phyloP scores from a whole-genome alignment of 441 rosid species.

The Jatropha podagrica region DNA sequence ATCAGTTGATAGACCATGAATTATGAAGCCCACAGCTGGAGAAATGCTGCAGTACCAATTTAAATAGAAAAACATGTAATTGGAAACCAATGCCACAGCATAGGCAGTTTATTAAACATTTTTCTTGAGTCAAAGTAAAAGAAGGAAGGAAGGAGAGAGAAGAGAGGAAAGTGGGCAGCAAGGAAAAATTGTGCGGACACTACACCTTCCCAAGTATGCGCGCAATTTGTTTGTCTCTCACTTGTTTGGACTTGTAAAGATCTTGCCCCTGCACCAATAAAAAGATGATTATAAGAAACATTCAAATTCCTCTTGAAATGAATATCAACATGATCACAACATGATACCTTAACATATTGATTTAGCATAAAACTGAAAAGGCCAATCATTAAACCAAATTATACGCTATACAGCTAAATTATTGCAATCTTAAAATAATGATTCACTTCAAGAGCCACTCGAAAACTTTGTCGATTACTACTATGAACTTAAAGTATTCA shows the following conservation, averaged over 20 bases:
- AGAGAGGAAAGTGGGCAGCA: neutral
- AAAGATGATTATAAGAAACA: slow-evolving; percentile 12
- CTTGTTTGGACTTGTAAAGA: slow-evolving; percentile 82
- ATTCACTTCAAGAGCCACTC: neutral
- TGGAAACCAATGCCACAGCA: neutral
- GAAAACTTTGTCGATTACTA: neutral
- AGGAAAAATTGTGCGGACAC: neutral
- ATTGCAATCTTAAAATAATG: neutral
- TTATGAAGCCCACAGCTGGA: neutral
- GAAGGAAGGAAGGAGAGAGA: neutral
- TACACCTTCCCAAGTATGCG: slow-evolving; percentile 90
- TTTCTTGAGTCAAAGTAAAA: neutral
- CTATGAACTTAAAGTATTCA: neutral
- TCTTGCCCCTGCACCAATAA: slow-evolving; percentile 63
- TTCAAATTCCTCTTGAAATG: neutral
- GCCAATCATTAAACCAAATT: neutral
- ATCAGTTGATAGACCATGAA: slow-evolving; percentile 5
- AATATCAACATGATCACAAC: neutral
- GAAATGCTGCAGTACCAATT: neutral
- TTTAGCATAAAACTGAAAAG: slow-evolving; percentile 1
- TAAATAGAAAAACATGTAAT: neutral
- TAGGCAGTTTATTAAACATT: neutral
- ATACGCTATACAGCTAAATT: neutral
- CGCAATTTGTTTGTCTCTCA: slow-evolving; percentile 95
- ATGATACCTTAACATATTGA: neutral